Evolutionary conservation across 1,139 yeast genomes (phyloP), one percentile per base, ranked within the genome.

Genomic region (Kodamaea alishanica): DNA sequence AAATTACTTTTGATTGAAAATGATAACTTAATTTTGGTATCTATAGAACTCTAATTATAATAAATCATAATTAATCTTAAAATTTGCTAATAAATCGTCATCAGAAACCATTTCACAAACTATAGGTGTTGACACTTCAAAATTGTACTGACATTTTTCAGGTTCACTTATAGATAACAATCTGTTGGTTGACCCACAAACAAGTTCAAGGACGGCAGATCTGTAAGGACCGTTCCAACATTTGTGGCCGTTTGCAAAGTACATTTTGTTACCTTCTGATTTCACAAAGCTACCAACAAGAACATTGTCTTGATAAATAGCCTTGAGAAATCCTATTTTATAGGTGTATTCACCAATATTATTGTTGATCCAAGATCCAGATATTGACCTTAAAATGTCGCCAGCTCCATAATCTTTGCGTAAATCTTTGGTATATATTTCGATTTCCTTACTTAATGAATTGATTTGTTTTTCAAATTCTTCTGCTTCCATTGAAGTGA

Each of bases 151-250:
- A 63, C 99, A 92, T 56, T 84, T 86, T 50, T 90, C 95, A 2
- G 95, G 92, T 61, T 94, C 99, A 33, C 82, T 70, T 5, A 90
- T 95, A 2, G 79, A 62, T 24, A 80, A 40, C 25, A 94, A 65
- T 43, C 73, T 69, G 32, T 75, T 66, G 2, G 67, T 63, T 4
- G 65, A 57, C 1, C 95, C 95, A 62, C 99, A 94, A 15, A 67
- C 66, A 43, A 92, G 58, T 24, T 71, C 70, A 3, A 87, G 81
- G 8, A 62, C 63, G 0, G 89, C 90, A 27, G 83, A 75, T 56
- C 99, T 77, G 24, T 67, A 60, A 3, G 97, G 97, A 0, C 98
- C 98, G 57, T 89, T 87, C 97, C 98, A 92, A 61, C 99, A 94
- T 54, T 74, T 75, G 36, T 81, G 81, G n/a, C 99, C 99, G 26